A percentile compares a stretch with the other conserved stretches of the same genome.
These are phyloP conservation scores for Arthrobotrys entomopaga DNA, from an alignment of 2,329 filamentous ascomycete genomes.

Conservation along the genomic window DNA sequence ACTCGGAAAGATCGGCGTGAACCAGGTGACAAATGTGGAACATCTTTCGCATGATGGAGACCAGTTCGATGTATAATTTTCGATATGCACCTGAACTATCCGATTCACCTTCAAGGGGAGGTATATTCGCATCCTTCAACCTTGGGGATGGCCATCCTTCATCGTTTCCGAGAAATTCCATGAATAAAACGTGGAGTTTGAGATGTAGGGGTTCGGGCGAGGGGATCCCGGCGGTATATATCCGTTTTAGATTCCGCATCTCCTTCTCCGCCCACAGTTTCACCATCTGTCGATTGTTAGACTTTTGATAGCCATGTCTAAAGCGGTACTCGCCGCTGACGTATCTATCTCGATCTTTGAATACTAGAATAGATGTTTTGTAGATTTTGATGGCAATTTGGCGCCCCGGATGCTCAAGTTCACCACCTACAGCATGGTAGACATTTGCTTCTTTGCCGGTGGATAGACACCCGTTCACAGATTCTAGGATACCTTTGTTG, in stretches of 20 bases:
- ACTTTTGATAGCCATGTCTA: slow-evolving; percentile 89
- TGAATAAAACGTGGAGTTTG: slow-evolving; percentile 92
- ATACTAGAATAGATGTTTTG: slow-evolving; percentile 96
- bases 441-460: slow-evolving; percentile 99
- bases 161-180: slow-evolving; percentile 88
- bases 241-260: slow-evolving; percentile 88
- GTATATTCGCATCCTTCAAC: slow-evolving; percentile 83
- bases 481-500: slow-evolving; percentile 86
- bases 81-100: slow-evolving; percentile 70
- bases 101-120: slow-evolving; percentile 68
- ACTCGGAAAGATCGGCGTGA: slow-evolving; percentile 96
- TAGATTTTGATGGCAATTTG: slow-evolving; percentile 94
- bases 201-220: slow-evolving; percentile 89
- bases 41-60: slow-evolving; percentile 89
- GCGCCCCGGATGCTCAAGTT: slow-evolving; percentile 65
- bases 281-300: slow-evolving; percentile 95
- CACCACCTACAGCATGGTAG: slow-evolving; percentile 80
- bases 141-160: slow-evolving; percentile 89
- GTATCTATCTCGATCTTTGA: slow-evolving; percentile 97
- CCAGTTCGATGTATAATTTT: slow-evolving; percentile 80
- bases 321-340: slow-evolving; percentile 95
- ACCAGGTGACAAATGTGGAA: slow-evolving; percentile 93
- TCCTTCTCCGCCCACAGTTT: slow-evolving; percentile 99
- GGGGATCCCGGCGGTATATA: slow-evolving; percentile 84
- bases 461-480: slow-evolving; percentile 93